Percentiles rank a stretch among this genome's conserved stretches.
Conservation (phyloP, 495 filamentous ascomycete genomes). For the Hyaloscypha bicolor region DNA sequence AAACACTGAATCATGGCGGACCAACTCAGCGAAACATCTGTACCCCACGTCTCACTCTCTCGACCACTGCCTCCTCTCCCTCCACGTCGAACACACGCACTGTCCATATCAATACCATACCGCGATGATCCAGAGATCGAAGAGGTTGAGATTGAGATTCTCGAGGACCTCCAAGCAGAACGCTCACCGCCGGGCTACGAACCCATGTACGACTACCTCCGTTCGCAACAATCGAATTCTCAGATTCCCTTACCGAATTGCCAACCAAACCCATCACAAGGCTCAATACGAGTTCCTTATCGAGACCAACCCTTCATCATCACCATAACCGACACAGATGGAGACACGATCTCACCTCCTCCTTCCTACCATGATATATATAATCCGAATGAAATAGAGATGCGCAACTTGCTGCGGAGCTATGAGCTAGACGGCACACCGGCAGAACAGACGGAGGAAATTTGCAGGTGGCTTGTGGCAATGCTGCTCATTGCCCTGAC, state of each 20-base stretch:
- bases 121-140: slow-evolving; percentile 21
- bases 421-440: slow-evolving; percentile 18
- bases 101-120: slow-evolving; percentile 18
- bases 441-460: slow-evolving; percentile 26
- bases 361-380: slow-evolving; percentile 28
- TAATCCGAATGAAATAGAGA: slow-evolving; percentile 12
- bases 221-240: slow-evolving; percentile 13
- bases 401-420: slow-evolving; percentile 14
- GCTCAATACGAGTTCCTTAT: slow-evolving; percentile 17
- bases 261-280: not conserved
- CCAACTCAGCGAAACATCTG: slow-evolving; percentile 1
- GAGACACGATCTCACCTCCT: slow-evolving; percentile 10
- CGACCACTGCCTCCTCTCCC: slow-evolving; percentile 26
- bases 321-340: slow-evolving; percentile 5
- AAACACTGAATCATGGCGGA: slow-evolving; percentile 20
- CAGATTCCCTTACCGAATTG: not conserved
- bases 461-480: slow-evolving; percentile 31
- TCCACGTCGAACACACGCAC: not conserved
- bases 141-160: not conserved
- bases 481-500: slow-evolving; percentile 30
- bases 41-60: slow-evolving; percentile 23
- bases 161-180: not conserved
- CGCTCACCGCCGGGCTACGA: slow-evolving; percentile 24
- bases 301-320: slow-evolving; percentile 28
- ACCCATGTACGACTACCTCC: slow-evolving; percentile 33